Percentiles rank a stretch among this genome's conserved stretches.
phyloP scores from a whole-genome alignment of 2,329 filamentous ascomycete genomes.

The Cadophora luteo-olivacea region DNA sequence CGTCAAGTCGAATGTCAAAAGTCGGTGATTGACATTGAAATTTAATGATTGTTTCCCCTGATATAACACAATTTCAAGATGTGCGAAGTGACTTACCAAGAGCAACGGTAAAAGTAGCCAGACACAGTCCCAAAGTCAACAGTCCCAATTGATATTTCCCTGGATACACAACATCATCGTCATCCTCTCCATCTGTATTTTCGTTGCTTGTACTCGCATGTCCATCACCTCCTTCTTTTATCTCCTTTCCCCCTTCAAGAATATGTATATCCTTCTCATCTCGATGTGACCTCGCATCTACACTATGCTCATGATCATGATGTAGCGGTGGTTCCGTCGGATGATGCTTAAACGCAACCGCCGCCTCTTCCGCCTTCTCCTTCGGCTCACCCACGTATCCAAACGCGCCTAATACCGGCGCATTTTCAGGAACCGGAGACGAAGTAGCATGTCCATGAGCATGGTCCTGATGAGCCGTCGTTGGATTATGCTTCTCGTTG shows the following conservation, averaged over 20 bases:
- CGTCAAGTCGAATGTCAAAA: background rate
- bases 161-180: conserved; percentile 39
- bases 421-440: conserved; percentile 25
- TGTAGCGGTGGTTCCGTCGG: conserved; percentile 4
- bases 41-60: background rate
- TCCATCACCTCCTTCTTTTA: conserved; percentile 7
- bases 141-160: conserved; percentile 43
- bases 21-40: background rate
- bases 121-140: conserved; percentile 54
- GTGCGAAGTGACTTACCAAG: conserved; percentile 43
- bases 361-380: conserved; percentile 30
- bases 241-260: background rate
- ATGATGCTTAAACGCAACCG: conserved; percentile 25
- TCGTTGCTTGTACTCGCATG: conserved; percentile 7
- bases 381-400: conserved; percentile 25
- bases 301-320: background rate
- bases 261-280: conserved; percentile 19
- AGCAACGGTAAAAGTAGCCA: conserved; percentile 56
- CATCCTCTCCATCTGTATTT: conserved; percentile 27
- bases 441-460: conserved; percentile 16
- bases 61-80: background rate
- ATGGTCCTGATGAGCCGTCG: conserved; percentile 19
- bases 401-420: conserved; percentile 26
- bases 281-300: conserved; percentile 3
- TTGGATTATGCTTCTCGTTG: conserved; percentile 34